Base-by-base conservation (phyloP, 2,329 filamentous ascomycete genomes). In the Paecilomyces dactylethromorphus region DNA sequence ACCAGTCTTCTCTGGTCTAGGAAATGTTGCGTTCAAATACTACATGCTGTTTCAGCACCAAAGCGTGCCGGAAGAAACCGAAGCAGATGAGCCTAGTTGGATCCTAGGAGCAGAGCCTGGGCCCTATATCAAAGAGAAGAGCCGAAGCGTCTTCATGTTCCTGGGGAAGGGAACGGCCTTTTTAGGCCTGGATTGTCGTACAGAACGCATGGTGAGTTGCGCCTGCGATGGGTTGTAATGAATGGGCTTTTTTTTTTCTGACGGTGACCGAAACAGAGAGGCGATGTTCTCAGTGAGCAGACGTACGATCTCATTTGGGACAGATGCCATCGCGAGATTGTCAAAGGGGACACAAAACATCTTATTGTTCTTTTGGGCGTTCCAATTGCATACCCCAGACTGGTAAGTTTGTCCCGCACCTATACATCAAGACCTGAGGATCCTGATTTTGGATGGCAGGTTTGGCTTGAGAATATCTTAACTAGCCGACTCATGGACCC, bases 1-100 rank as follows among this genome's bases (percentile, higher is more conserved):
- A 2, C 89, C 91, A 0, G 90, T 97, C 0, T 96, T 99, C 71
- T 88, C 87, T 1, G 94, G 95, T 0, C 76, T 99, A 8, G 95
- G 94, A 2, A 89, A 89, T 39, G 86, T 97, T 55, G 93, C 93
- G 0, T 97, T 94, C 83, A 99, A 99, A 73, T 99, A 97, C 76
- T 99, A 99, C 69, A 88, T 99, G 87, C 83, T 99, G 8, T 99
- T 99, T 78, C 94, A 99, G 73, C 94, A 99, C 66, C 95, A 99
- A 73, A 96, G 89, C 64, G 81, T 96, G 3, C 78, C 85, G 0
- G 84, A 87, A 53, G 94, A 99, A 76, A 91, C 87, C 0, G 87
- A 95, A 64, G 80, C 83, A 35, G 84, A 89, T 2, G 95, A 99
- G 73, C 91, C 93, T 1, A 97, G 91, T 70, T 97, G 94, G 94